These are phyloP conservation scores for Mycosphaerella sp. DNA, from an alignment of 2,329 filamentous ascomycete species.

Conservation along the genomic window DNA sequence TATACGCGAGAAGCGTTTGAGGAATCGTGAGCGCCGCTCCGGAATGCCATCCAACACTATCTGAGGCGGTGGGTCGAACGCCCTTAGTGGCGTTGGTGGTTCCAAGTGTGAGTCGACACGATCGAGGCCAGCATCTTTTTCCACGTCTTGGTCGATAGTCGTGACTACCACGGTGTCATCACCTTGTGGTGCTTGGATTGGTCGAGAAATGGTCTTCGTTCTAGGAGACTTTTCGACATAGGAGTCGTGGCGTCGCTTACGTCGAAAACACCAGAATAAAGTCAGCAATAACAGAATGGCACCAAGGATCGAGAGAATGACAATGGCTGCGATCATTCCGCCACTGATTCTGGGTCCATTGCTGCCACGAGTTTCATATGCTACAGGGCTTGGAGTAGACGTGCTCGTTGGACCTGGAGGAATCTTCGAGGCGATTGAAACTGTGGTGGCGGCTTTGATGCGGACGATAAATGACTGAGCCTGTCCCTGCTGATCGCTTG, in stretches of 20 bases:
- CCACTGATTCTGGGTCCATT: slow-evolving; percentile 8
- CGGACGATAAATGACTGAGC: slow-evolving; percentile 42
- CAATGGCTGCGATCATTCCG: slow-evolving; percentile 32
- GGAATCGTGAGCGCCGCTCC: slow-evolving; percentile 23
- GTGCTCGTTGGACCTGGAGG: slow-evolving; percentile 3
- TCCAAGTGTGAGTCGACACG: slow-evolving; percentile 8
- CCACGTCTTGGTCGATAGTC: slow-evolving; percentile 32
- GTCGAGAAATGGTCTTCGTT: slow-evolving; percentile 37
- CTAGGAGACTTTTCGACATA: slow-evolving; percentile 17
- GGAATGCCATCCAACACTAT: slow-evolving; percentile 31
- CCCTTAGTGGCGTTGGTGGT: slow-evolving; percentile 7
- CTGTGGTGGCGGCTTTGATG: slow-evolving; percentile 21
- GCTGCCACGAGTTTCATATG: not conserved
- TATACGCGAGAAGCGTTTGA: slow-evolving; percentile 32
- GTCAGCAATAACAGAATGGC: slow-evolving; percentile 21
- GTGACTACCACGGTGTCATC: slow-evolving; percentile 24
- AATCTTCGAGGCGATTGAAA: slow-evolving; percentile 10
- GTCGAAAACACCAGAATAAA: slow-evolving; percentile 25
- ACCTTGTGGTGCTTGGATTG: slow-evolving; percentile 33
- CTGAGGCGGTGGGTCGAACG: slow-evolving; percentile 35
- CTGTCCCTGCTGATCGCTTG: slow-evolving; percentile 27
- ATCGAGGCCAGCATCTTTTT: slow-evolving; percentile 33
- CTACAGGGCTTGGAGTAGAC: not conserved
- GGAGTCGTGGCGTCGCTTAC: slow-evolving; percentile 17
- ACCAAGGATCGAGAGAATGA: slow-evolving; percentile 30